These are phyloP conservation scores for Dipteronia dyeriana DNA, from an alignment of 345 rosid genomes.

Conservation along the genomic window DNA sequence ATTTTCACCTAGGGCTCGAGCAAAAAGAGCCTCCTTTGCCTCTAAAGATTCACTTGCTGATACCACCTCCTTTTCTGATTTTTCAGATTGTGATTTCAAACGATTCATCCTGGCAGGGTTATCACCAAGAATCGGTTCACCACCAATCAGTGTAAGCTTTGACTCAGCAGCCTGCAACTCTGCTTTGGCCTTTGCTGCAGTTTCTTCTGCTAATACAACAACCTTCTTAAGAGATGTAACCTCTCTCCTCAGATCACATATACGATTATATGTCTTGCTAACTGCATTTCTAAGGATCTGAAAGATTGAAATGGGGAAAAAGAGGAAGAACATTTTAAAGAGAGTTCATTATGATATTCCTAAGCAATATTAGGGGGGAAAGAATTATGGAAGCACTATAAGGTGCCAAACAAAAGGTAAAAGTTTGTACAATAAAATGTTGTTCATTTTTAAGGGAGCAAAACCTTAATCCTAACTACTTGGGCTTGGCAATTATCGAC, in stretches of 20 bases:
- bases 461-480: conserved; percentile 5
- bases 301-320: conserved; percentile 7
- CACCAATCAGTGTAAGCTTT: conserved; percentile 77
- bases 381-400: neutral
- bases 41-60: conserved; percentile 66
- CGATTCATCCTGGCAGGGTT: conserved; percentile 81
- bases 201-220: conserved; percentile 68
- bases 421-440: neutral
- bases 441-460: neutral
- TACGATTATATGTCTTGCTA: conserved; percentile 86
- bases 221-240: conserved; percentile 61
- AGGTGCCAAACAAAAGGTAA: neutral
- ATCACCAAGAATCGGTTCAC: conserved; percentile 93
- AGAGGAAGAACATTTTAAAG: conserved; percentile 10
- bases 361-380: neutral
- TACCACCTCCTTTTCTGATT: conserved; percentile 61
- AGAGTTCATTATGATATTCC: neutral
- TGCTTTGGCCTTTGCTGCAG: conserved; percentile 64
- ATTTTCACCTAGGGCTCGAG: conserved; percentile 76
- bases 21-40: conserved; percentile 90
- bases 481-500: neutral
- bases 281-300: conserved; percentile 94
- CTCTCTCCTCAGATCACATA: conserved; percentile 90
- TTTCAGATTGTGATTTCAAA: conserved; percentile 67
- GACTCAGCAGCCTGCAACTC: conserved; percentile 82